phyloP scores from a whole-genome alignment of 208 protist species.

The Wallacemonas sp. region DNA sequence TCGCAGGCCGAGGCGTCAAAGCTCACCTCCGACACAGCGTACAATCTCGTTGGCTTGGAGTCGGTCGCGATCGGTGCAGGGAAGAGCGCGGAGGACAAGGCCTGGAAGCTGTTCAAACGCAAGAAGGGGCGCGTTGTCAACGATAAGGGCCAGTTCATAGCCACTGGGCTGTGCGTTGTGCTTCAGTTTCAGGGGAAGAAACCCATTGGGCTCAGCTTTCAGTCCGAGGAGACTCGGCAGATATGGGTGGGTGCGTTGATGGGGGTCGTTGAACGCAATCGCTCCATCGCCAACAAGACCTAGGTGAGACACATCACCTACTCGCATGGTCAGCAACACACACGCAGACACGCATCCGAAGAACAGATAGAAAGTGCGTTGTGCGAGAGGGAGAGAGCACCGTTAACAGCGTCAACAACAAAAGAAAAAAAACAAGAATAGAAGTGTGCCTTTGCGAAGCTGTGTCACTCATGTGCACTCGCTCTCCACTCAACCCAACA shows the following conservation, averaged over 20 bases:
- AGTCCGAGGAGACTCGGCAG: slow-evolving; percentile 64
- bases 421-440: too few species aligned
- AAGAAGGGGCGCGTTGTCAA: slow-evolving; percentile 35
- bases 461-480: too few species aligned
- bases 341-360: too few species aligned
- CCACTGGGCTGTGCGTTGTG: slow-evolving; percentile 50
- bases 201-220: slow-evolving; percentile 53
- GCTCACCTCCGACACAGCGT: slow-evolving; percentile 29
- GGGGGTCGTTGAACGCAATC: slow-evolving; percentile 73
- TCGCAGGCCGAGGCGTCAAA: slow-evolving; percentile 24
- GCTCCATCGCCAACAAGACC: slow-evolving; percentile 15
- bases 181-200: slow-evolving; percentile 49
- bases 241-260: slow-evolving; percentile 69
- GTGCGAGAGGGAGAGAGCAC: too few species aligned
- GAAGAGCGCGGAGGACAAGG: slow-evolving; percentile 3
- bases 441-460: too few species aligned
- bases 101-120: slow-evolving; percentile 22
- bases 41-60: slow-evolving; percentile 46
- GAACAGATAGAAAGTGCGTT: too few species aligned
- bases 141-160: slow-evolving; percentile 33
- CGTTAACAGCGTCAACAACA: too few species aligned
- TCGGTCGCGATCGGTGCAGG: slow-evolving; percentile 44
- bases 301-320: slow-evolving; percentile 5
- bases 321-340: not conserved
- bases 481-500: too few species aligned